Base-by-base conservation (phyloP, 2,329 filamentous ascomycete species). In the Thielaviopsis euricoi region DNA sequence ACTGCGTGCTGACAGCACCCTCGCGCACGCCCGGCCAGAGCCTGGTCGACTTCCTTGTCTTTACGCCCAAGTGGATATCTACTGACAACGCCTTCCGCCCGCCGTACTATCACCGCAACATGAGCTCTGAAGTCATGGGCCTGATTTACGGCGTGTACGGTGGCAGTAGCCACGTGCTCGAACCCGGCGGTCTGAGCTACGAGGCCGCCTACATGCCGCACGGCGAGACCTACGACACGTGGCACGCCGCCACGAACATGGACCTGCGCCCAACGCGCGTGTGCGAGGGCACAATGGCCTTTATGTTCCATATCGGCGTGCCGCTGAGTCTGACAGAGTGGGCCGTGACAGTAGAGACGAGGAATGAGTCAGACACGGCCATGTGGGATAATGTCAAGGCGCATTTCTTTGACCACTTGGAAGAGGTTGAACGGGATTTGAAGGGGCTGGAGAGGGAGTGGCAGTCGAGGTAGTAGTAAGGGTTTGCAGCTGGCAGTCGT, bases 51-150 rank as follows among this genome's bases (percentile, higher is more conserved):
- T 85, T 86, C 62, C 75, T 86, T 52, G 79, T 83, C 67, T 86
- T 86, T 67, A 79, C 81, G 0, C 81, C 82, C 0, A 74, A 81
- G 19, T 86, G 82, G 82, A 74, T 82, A 15, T 79, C 83, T 1
- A 75, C 77, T 0, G 76, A 78, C 52, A 74, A 76, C 59, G 84
- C 82, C 0, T 85, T 83, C 69, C 74, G 81, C 0, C 79, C 80
- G 1, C 82, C 82, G 0, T 85, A 82, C 68, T 86, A 83, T 66
- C 82, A 85, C 65, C 73, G 79, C 52, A 82, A 81, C 65, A 74
- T 73, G 46, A 78, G 77, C 29, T 74, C 75, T 0, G 79, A 82
- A 63, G 71, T 81, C 58, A 78, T 79, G 76, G 77, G 77, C 1
- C 68, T 79, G 22, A 72, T 78, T 46, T 70, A 68, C 12, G 70